phyloP scores from a whole-genome alignment of 2,329 filamentous ascomycete genomes.

The Xylaria polymorpha region DNA sequence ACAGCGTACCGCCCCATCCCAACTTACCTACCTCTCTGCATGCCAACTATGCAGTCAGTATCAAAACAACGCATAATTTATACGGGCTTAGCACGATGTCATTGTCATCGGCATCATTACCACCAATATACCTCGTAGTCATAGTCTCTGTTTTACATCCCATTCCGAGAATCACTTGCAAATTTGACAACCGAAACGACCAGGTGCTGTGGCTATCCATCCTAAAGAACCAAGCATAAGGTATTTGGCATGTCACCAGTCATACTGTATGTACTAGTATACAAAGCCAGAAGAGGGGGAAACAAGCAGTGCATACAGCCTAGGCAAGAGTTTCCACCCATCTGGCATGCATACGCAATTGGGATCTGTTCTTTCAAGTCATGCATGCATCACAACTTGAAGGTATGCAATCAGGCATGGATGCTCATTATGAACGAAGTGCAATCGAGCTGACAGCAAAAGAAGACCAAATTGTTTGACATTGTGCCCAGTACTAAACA shows the following conservation, averaged over 20 bases:
- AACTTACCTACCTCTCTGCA: neutral
- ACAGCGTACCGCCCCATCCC: neutral
- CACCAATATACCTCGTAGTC: neutral
- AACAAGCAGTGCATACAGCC: conserved; percentile 7
- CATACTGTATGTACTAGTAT: neutral
- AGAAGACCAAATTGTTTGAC: conserved; percentile 13
- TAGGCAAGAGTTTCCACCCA: neutral
- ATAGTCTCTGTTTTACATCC: neutral
- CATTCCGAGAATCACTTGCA: neutral
- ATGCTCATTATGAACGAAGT: conserved; percentile 15
- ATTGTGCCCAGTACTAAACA: conserved; percentile 9
- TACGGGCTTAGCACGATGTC: conserved; percentile 3
- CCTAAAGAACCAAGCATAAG: conserved; percentile 7
- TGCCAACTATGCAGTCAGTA: neutral
- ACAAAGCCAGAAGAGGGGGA: neutral
- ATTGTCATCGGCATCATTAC: conserved; percentile 4
- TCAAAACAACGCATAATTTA: conserved; percentile 19
- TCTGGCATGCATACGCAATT: conserved; percentile 10
- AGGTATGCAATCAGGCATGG: conserved; percentile 11
- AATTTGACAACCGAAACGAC: neutral
- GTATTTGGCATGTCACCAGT: neutral
- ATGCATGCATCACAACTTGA: conserved; percentile 18
- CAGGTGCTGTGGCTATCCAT: neutral
- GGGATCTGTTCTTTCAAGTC: conserved; percentile 16
- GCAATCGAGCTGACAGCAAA: conserved; percentile 9